Percentiles rank a stretch among this genome's conserved stretches.
These are phyloP conservation scores for Globisporangium middletonii DNA, from an alignment of 352 stramenopile species.

Conservation along the genomic window DNA sequence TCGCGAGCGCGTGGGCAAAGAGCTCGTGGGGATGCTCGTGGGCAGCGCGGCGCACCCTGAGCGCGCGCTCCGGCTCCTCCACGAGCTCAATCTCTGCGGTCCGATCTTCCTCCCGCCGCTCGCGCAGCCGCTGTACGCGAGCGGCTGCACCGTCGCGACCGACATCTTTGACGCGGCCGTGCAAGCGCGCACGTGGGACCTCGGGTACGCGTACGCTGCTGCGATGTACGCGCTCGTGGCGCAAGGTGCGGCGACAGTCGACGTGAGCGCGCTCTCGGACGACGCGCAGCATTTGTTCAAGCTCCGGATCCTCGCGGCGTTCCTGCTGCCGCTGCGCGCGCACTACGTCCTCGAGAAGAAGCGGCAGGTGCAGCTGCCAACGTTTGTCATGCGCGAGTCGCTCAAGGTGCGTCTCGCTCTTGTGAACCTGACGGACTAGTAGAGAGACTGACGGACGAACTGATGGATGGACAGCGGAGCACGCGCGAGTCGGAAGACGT, in stretches of 20 bases:
- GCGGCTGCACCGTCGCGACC: conserved; percentile 14
- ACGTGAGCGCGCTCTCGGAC: conserved; percentile 28
- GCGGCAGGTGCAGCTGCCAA: conserved; percentile 33
- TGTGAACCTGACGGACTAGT: no score
- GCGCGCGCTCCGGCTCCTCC: conserved; percentile 43
- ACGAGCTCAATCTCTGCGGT: conserved; percentile 46
- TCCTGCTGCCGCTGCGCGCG: conserved; percentile 47
- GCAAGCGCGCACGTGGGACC: conserved; percentile 19
- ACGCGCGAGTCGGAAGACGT: conserved; percentile 66
- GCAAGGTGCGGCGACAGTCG: conserved; percentile 5
- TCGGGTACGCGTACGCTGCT: conserved; percentile 31
- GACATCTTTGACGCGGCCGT: conserved; percentile 12
- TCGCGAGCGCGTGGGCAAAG: conserved; percentile 74
- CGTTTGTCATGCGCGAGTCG: conserved; percentile 49
- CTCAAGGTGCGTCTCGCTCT: conserved; percentile 34
- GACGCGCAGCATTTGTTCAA: conserved; percentile 40
- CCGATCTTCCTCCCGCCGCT: conserved; percentile 50
- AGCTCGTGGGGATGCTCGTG: conserved; percentile 61
- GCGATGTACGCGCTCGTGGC: conserved; percentile 30
- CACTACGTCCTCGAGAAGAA: conserved; percentile 53
- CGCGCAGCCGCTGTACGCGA: conserved; percentile 26
- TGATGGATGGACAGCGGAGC: conserved; percentile 19
- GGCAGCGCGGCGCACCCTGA: conserved; percentile 58
- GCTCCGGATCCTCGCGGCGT: conserved; percentile 45
- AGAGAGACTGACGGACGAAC: no score